These are phyloP conservation scores for Baorangia bicolor DNA, from an alignment of 768 basidiomycete genomes.

Conservation along the genomic window DNA sequence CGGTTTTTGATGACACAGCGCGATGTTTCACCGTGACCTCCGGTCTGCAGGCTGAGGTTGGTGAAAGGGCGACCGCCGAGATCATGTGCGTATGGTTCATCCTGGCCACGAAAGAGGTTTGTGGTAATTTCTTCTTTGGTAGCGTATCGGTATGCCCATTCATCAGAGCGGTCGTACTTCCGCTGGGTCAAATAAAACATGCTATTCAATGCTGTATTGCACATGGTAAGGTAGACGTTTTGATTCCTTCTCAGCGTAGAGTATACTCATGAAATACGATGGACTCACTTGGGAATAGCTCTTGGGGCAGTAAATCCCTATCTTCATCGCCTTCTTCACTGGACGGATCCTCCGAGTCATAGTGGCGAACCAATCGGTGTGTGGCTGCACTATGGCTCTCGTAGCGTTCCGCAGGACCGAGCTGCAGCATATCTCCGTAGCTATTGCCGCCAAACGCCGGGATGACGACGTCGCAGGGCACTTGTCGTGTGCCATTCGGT, in stretches of 20 bases:
- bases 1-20: slow-evolving; percentile 8
- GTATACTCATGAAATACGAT: background rate
- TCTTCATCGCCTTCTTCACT: slow-evolving; percentile 23
- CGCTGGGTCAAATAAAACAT: slow-evolving; percentile 16
- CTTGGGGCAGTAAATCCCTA: slow-evolving; percentile 2
- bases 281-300: slow-evolving; percentile 30
- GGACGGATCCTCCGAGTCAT: slow-evolving; percentile 3
- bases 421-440: background rate
- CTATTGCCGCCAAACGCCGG: background rate
- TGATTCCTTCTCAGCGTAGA: background rate
- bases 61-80: background rate
- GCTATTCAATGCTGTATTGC: slow-evolving; percentile 19
- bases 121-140: slow-evolving; percentile 30
- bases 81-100: slow-evolving; percentile 10
- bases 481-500: background rate
- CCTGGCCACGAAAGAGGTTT: slow-evolving; percentile 25
- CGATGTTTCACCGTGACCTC: background rate
- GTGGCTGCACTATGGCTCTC: background rate
- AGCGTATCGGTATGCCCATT: slow-evolving; percentile 33
- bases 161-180: background rate
- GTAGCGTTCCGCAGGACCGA: background rate
- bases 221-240: background rate
- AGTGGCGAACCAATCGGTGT: background rate
- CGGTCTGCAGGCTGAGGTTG: background rate
- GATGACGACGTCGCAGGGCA: background rate